Percentiles rank a stretch among this genome's conserved stretches.
Conservation (phyloP, 2,329 filamentous ascomycete species). For the Penicillium sp. region DNA sequence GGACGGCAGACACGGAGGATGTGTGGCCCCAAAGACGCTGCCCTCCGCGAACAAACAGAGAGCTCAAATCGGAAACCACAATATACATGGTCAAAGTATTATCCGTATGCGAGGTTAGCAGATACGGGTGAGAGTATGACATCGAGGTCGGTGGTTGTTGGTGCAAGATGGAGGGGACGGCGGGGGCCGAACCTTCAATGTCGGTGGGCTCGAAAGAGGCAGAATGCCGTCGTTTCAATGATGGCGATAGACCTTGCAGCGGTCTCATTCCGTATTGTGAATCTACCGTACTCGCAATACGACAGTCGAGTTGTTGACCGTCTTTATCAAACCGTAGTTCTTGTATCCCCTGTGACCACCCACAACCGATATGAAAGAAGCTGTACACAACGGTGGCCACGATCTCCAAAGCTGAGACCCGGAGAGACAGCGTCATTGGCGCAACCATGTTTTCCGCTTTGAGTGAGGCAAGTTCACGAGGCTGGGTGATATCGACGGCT, state of each 20-base stretch:
- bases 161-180: constrained; percentile 34
- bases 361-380: constrained; percentile 69
- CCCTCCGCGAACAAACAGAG: constrained; percentile 68
- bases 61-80: constrained; percentile 67
- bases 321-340: constrained; percentile 67
- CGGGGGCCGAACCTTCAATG: constrained; percentile 12
- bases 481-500: constrained; percentile 20
- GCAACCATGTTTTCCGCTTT: constrained; percentile 75
- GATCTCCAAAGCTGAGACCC: constrained; percentile 61
- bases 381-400: constrained; percentile 87
- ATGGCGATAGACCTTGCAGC: constrained; percentile 7
- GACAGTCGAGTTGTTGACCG: constrained; percentile 43
- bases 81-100: constrained; percentile 84
- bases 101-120: constrained; percentile 78
- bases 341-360: constrained; percentile 91
- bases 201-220: constrained; percentile 22
- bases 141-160: constrained; percentile 59
- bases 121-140: constrained; percentile 78
- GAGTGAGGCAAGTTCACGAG: constrained; percentile 69
- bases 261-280: constrained; percentile 34
- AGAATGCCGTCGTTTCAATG: constrained; percentile 11
- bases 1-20: constrained; percentile 79
- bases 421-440: constrained; percentile 78
- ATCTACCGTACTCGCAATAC: constrained; percentile 41
- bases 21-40: constrained; percentile 88